Percentiles rank a stretch among this genome's conserved stretches.
phyloP scores from a whole-genome alignment of 2,329 filamentous ascomycete species.

The Catunica adiposa region DNA sequence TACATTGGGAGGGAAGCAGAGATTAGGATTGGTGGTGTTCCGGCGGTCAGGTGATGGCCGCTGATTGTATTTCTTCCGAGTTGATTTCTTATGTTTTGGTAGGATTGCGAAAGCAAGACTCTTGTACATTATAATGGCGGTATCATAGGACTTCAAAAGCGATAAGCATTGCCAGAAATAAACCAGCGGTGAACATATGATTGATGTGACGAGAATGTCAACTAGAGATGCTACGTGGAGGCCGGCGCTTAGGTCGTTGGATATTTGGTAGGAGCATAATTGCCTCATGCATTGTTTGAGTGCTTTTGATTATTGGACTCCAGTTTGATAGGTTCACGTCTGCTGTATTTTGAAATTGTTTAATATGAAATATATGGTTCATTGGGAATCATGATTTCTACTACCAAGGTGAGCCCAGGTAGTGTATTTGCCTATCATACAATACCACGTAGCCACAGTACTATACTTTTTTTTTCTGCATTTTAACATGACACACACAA shows the following conservation, averaged over 20 bases:
- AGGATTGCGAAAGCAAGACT: neutral
- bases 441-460: neutral
- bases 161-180: neutral
- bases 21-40: neutral
- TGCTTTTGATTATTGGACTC: too few relatives aligned
- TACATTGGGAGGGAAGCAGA: neutral
- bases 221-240: too few relatives aligned
- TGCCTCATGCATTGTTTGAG: too few relatives aligned
- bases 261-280: too few relatives aligned
- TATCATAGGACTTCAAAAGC: neutral
- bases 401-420: too few relatives aligned
- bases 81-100: neutral
- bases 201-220: neutral
- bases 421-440: too few relatives aligned
- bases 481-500: neutral
- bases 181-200: neutral
- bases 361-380: too few relatives aligned
- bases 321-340: too few relatives aligned
- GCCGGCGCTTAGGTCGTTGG: too few relatives aligned
- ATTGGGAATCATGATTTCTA: too few relatives aligned
- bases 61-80: neutral
- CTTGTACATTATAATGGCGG: constrained; percentile 14
- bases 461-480: too few relatives aligned
- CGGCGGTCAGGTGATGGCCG: neutral
- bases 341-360: too few relatives aligned